A percentile compares a stretch with the other conserved stretches of the same genome.
phyloP scores from a whole-genome alignment of 805 yeast genomes.

The Wickerhamomyces sydowiorum region DNA sequence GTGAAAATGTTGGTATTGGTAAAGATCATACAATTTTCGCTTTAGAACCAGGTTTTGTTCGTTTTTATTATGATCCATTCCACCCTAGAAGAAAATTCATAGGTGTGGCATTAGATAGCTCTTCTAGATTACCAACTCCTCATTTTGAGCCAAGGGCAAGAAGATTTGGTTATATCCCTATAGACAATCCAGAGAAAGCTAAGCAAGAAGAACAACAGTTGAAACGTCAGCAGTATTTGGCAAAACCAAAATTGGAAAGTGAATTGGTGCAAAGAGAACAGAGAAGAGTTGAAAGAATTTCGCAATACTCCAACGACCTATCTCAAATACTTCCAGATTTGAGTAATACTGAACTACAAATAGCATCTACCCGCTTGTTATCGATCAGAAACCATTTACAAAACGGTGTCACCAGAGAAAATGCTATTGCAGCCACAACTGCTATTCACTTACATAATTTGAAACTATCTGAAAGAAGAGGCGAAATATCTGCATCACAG shows the following conservation, averaged over 20 bases:
- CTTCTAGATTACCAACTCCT: conserved; percentile 69
- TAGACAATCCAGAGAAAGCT: conserved; percentile 46
- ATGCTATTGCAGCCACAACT: conserved; percentile 56
- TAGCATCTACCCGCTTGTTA: conserved; percentile 49
- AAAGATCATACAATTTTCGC: conserved; percentile 92
- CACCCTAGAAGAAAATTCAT: conserved; percentile 89
- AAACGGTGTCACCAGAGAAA: conserved; percentile 52
- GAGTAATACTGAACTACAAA: conserved; percentile 24
- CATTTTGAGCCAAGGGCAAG: conserved; percentile 88
- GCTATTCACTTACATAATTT: conserved; percentile 40
- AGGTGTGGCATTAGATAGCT: conserved; percentile 73
- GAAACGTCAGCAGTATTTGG: conserved; percentile 62
- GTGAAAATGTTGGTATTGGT: conserved; percentile 86
- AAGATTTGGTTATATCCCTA: conserved; percentile 67
- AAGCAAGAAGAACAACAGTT: conserved; percentile 52
- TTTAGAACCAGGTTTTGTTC: conserved; percentile 85
- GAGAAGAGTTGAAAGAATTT: conserved; percentile 27
- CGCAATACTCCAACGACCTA: conserved; percentile 27
- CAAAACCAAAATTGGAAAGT: conserved; percentile 44
- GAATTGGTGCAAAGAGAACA: conserved; percentile 34
- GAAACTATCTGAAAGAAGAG: conserved; percentile 18
- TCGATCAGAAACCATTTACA: conserved; percentile 47
- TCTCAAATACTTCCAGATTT: conserved; percentile 18
- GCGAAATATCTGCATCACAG: conserved; percentile 26
- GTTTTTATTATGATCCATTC: conserved; percentile 91